Conservation (phyloP, 1,284 basidiomycete species). For the Wallemia hederae region DNA sequence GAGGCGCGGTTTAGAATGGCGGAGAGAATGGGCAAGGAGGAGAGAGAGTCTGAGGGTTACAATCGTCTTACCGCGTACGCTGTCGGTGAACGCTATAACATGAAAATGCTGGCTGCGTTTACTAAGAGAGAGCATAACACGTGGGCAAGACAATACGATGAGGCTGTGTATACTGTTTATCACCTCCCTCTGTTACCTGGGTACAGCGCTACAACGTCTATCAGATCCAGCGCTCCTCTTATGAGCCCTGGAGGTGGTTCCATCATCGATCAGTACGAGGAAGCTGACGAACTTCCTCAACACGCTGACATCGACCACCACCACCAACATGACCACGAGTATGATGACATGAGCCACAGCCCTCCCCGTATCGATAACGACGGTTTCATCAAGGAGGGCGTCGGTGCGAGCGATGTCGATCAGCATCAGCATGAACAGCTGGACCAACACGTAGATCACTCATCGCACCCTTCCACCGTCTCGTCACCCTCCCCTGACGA, state of each 20-base stretch:
- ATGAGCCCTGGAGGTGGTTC: conserved; percentile 29
- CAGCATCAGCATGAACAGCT: no score
- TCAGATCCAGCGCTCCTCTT: conserved; percentile 48
- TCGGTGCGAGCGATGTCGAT: neutral
- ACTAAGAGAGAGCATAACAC: conserved; percentile 82
- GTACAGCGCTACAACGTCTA: conserved; percentile 52
- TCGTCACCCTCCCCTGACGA: neutral
- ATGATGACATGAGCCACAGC: neutral
- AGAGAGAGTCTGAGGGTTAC: conserved; percentile 41
- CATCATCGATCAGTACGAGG: conserved; percentile 36
- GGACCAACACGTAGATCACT: no score
- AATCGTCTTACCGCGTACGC: conserved; percentile 62
- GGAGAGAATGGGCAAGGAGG: conserved; percentile 47
- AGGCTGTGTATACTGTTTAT: conserved; percentile 74
- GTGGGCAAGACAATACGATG: conserved; percentile 61
- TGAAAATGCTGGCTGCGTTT: conserved; percentile 51
- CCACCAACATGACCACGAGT: neutral
- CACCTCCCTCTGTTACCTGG: conserved; percentile 71
- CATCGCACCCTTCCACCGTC: no score
- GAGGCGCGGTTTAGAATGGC: conserved; percentile 26
- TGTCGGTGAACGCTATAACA: conserved; percentile 47
- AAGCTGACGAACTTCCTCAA: conserved; percentile 69
- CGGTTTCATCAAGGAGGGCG: neutral
- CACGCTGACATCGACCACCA: conserved; percentile 15
- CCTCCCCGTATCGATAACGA: conserved; percentile 1